A percentile compares a stretch with the other conserved stretches of the same genome.
Evolutionary conservation across 2,329 filamentous ascomycete genomes (phyloP).

Genomic region (Lizonia empirigonia): DNA sequence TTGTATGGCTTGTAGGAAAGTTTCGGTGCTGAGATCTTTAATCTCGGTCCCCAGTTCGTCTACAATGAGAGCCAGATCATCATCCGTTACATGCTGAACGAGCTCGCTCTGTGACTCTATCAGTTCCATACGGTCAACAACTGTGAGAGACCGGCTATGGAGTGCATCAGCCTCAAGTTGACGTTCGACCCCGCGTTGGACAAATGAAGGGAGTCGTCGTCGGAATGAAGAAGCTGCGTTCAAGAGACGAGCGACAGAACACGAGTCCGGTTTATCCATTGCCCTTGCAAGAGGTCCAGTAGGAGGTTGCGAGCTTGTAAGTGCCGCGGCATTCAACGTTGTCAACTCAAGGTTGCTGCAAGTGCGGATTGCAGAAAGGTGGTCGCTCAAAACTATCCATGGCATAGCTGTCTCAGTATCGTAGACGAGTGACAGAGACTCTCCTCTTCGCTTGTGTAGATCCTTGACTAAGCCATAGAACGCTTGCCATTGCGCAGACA

Average conservation of each 20-base stretch:
- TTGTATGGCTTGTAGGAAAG: conserved; percentile 59
- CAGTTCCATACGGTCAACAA: conserved; percentile 72
- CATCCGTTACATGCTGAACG: conserved; percentile 78
- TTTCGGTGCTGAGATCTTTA: conserved; percentile 55
- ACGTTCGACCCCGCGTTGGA: conserved; percentile 69
- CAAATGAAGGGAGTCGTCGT: conserved; percentile 70
- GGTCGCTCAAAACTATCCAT: conserved; percentile 85
- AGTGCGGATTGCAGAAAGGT: conserved; percentile 76
- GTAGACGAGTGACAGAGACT: conserved; percentile 77
- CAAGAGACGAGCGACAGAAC: conserved; percentile 67
- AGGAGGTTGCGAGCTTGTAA: conserved; percentile 33
- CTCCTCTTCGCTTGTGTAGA: conserved; percentile 82
- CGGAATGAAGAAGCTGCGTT: conserved; percentile 73
- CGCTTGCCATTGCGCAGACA: conserved; percentile 84
- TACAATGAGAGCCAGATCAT: conserved; percentile 64
- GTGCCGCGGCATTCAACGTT: conserved; percentile 66
- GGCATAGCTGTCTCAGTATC: conserved; percentile 74
- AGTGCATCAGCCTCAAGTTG: conserved; percentile 75
- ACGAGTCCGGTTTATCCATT: conserved; percentile 42
- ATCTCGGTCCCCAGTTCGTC: conserved; percentile 64
- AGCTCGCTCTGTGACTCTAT: conserved; percentile 83
- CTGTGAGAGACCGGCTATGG: conserved; percentile 65
- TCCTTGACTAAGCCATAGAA: conserved; percentile 87
- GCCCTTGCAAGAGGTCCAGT: conserved; percentile 34
- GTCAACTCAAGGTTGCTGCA: conserved; percentile 80